Base-by-base conservation (phyloP, 2,329 filamentous ascomycete species). In the Fusarium agapanthi region DNA sequence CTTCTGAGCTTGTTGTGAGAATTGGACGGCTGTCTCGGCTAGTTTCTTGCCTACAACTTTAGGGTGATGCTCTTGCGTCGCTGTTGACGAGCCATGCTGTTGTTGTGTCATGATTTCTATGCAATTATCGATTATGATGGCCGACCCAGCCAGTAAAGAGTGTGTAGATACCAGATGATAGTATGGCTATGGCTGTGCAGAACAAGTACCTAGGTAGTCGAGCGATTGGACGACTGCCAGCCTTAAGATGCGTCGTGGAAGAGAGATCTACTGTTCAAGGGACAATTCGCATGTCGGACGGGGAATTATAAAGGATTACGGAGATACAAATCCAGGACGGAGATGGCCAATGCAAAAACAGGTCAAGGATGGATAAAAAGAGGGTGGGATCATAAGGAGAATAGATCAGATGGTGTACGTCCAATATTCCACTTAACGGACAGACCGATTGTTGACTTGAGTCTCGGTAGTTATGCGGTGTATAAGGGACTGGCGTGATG, bases 1-100 rank as follows among this genome's bases (percentile, higher is more conserved):
- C 73, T 88, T 89, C 77, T 88, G 84, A 13, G 91, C 87, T 78
- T 94, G 91, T 12, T 87, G 84, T 4, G 87, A 83, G 75, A 90
- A 93, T 47, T 89, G 85, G 56, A 87, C 82, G 30, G 88, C 88
- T 26, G 83, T 76, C 24, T 81, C 81, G 40, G 79, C 80, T 32
- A 83, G 60, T n/a, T 75, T 71, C 15, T 74, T 65, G 61, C 77
- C 67, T 16, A 78, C 69, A 26, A 63, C 34, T 63, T 51, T 62
- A 34, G 69, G 69, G 26, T 65, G 65, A 37, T 53, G 41, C 28
- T 69, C 54, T 40, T 66, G 40, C 30, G 58, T 47, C 35, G 47
- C 30, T 56, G 58, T 69, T 37, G 65, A 65, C 48, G 59, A 47
- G 58, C 60, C 66, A 57, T 67, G 37, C 9, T 67, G 37, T 38